Evolutionary conservation across 257 asterid species (phyloP).

Genomic region (Euphrasia confusa): DNA sequence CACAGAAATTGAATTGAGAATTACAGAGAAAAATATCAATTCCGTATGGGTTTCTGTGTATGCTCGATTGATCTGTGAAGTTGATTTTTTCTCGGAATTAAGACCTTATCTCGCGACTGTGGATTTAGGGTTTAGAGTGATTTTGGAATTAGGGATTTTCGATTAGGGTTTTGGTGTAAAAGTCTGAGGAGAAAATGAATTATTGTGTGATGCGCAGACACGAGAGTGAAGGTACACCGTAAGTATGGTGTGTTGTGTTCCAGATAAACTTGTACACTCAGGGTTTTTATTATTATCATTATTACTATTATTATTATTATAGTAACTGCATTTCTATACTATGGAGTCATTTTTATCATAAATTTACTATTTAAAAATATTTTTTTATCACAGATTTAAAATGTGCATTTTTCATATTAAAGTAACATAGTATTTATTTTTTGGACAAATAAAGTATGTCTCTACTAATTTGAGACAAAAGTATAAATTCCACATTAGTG

Average conservation of each 20-base stretch:
- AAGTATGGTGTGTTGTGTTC: slow-evolving; percentile 21
- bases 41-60: background rate
- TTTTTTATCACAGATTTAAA: too few relatives aligned
- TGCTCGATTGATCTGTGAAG: background rate
- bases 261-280: slow-evolving; percentile 3
- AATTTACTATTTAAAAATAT: too few relatives aligned
- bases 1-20: slow-evolving; percentile 19
- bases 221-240: slow-evolving; percentile 36
- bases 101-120: background rate
- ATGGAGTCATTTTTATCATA: too few relatives aligned
- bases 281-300: too few relatives aligned
- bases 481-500: too few relatives aligned
- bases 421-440: too few relatives aligned
- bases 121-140: slow-evolving; percentile 18
- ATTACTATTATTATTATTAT: too few relatives aligned
- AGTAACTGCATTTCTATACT: too few relatives aligned
- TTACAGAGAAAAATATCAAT: background rate
- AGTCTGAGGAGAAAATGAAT: slow-evolving; percentile 10
- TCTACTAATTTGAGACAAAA: too few relatives aligned
- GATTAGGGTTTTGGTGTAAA: slow-evolving; percentile 29
- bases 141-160: slow-evolving; percentile 11
- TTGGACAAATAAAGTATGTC: too few relatives aligned
- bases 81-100: slow-evolving; percentile 4
- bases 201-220: slow-evolving; percentile 23
- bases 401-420: too few relatives aligned